Evolutionary conservation across 345 rosid genomes (phyloP).

Genomic region (Cardamine occulta): DNA sequence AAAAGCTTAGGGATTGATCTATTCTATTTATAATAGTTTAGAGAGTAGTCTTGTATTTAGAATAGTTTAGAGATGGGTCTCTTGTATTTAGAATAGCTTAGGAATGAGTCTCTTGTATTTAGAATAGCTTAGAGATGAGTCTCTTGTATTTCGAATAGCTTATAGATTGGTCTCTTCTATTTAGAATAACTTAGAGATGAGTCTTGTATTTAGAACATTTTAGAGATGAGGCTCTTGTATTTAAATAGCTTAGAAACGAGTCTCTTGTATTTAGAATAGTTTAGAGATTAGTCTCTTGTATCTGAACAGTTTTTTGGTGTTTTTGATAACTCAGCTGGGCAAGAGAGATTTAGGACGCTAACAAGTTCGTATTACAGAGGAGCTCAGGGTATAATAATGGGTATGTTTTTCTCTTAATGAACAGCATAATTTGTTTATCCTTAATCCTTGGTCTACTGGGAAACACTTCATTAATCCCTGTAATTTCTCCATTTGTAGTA

Average conservation of each 20-base stretch:
- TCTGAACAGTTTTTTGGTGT: slow-evolving; percentile 20
- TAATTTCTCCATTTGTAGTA: slow-evolving; percentile 46
- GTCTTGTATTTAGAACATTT: background rate
- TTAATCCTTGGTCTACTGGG: background rate
- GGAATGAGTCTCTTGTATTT: background rate
- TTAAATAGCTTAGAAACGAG: background rate
- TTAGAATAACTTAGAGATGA: background rate
- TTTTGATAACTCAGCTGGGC: slow-evolving; percentile 75
- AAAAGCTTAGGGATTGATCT: background rate
- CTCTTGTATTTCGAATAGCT: background rate
- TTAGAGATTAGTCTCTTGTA: slow-evolving; percentile 13
- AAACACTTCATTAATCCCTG: background rate
- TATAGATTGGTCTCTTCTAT: background rate
- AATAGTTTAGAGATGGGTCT: background rate
- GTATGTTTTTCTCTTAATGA: slow-evolving; percentile 46
- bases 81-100: background rate
- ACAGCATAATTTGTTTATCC: background rate
- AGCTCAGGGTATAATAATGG: slow-evolving; percentile 95
- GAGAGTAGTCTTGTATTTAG: background rate
- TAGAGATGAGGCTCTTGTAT: background rate
- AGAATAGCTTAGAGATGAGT: background rate
- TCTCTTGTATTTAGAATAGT: slow-evolving; percentile 6
- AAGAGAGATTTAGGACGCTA: slow-evolving; percentile 93
- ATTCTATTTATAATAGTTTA: background rate
- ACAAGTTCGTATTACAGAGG: slow-evolving; percentile 97